Conservation (phyloP, 2,329 filamentous ascomycete species). For the Colletotrichum ledebouriae region DNA sequence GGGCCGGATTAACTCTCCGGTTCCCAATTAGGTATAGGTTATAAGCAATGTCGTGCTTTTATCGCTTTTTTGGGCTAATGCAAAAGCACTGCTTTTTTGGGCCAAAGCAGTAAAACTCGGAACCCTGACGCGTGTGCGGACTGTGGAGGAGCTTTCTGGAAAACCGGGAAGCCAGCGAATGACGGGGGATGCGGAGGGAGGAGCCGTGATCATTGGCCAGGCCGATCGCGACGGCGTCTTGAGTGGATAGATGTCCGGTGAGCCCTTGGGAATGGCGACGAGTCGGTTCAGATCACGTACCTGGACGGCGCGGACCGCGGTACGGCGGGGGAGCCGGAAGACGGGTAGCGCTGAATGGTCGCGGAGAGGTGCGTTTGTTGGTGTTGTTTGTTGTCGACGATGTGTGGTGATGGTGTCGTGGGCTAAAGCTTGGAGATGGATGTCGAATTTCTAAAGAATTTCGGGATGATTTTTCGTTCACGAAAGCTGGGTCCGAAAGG, state of each 20-base stretch:
- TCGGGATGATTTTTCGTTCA: neutral
- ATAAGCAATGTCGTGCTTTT: no score
- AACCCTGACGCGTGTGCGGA: conserved; percentile 15
- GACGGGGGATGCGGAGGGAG: conserved; percentile 27
- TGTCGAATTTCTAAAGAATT: conserved; percentile 2
- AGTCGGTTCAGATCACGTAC: conserved; percentile 17
- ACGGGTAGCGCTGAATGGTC: neutral
- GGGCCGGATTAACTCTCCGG: no score
- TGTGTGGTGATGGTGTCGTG: neutral
- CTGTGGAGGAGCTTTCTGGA: conserved; percentile 38
- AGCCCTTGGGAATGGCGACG: neutral
- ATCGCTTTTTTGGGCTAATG: no score
- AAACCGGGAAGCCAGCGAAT: conserved; percentile 39
- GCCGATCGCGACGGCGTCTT: conserved; percentile 29
- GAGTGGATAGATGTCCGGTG: conserved; percentile 9
- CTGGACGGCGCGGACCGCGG: conserved; percentile 9
- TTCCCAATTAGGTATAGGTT: no score
- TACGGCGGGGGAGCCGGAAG: neutral
- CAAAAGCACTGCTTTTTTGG: no score
- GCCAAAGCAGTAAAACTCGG: no score
- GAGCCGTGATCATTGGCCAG: conserved; percentile 36
- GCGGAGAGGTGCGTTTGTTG: neutral
- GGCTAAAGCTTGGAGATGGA: neutral
- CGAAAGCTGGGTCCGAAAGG: conserved; percentile 5
- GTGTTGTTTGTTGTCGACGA: neutral